Conservation (phyloP, 805 yeast genomes). For the Sungouiozyma intestinalis region DNA sequence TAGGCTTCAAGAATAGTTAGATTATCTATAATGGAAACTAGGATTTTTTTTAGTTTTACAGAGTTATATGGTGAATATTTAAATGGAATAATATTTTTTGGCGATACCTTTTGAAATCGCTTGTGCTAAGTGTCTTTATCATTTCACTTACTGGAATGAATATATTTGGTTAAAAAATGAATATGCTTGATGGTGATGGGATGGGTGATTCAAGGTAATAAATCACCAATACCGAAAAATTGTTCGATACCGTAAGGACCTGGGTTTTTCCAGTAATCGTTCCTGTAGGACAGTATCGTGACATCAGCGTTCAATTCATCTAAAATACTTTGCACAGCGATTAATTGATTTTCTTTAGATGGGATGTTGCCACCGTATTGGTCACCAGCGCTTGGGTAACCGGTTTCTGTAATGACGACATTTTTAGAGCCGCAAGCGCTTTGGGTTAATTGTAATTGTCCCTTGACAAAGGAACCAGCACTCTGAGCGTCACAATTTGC, state of each 20-base stretch:
- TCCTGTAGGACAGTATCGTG: constrained; percentile 66
- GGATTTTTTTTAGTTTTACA: no score
- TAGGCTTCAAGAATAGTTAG: no score
- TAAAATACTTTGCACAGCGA: constrained; percentile 58
- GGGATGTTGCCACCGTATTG: constrained; percentile 71
- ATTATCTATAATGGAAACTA: background rate
- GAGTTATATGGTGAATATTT: background rate
- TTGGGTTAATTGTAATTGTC: constrained; percentile 48
- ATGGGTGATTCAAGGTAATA: constrained; percentile 9
- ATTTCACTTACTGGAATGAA: no score
- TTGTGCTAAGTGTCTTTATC: no score
- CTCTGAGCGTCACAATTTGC: constrained; percentile 45
- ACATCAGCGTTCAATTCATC: constrained; percentile 46
- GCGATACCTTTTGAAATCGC: background rate
- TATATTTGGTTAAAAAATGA: no score
- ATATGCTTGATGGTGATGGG: no score
- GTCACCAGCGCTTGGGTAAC: constrained; percentile 71
- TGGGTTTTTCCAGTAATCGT: constrained; percentile 81
- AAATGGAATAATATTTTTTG: background rate
- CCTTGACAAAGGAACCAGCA: constrained; percentile 61
- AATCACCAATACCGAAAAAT: constrained; percentile 58
- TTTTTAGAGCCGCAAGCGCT: constrained; percentile 44
- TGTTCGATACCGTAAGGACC: constrained; percentile 83
- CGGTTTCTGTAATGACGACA: constrained; percentile 72
- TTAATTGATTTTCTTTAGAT: constrained; percentile 52